Conservation (phyloP, 495 filamentous ascomycete species). For the Penicillium bialowiezense region DNA sequence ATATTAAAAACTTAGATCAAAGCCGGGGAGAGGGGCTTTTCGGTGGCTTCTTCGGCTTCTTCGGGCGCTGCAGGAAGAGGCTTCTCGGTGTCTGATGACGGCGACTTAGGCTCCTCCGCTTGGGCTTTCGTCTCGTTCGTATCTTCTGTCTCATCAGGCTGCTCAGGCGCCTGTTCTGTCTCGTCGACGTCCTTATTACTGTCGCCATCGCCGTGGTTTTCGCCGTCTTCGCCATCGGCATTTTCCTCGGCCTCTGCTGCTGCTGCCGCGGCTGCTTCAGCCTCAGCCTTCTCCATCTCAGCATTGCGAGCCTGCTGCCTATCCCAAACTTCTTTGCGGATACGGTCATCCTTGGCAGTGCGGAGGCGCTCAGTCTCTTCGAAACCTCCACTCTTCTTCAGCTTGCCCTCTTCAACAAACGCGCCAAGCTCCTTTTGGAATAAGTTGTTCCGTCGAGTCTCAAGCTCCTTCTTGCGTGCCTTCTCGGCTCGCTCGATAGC, state of each 20-base stretch:
- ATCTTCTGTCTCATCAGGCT: conserved; percentile 3
- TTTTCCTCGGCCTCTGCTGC: conserved; percentile 17
- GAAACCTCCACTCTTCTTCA: conserved; percentile 93
- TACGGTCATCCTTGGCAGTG: conserved; percentile 81
- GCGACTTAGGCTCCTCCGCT: conserved; percentile 2
- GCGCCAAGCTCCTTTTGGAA: conserved; percentile 84
- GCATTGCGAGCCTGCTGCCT: conserved; percentile 53
- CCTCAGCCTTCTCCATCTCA: conserved; percentile 36
- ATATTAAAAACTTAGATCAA: background rate
- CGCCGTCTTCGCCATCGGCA: conserved; percentile 12
- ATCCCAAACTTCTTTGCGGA: conserved; percentile 82
- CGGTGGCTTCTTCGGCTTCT: background rate
- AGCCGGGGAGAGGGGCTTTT: background rate
- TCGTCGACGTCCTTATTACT: background rate
- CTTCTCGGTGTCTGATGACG: conserved; percentile 3
- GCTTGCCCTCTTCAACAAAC: conserved; percentile 86
- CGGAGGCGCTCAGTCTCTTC: conserved; percentile 89
- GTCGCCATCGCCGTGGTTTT: too few species aligned
- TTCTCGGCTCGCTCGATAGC: conserved; percentile 95
- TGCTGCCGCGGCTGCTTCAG: conserved; percentile 19
- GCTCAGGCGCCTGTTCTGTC: conserved; percentile 1
- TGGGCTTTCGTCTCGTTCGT: background rate
- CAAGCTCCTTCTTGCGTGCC: conserved; percentile 80
- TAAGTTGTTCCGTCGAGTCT: conserved; percentile 68
- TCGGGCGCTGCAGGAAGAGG: background rate